phyloP scores from a whole-genome alignment of 805 yeast species.

The Zygosaccharomyces gambellarensis region DNA sequence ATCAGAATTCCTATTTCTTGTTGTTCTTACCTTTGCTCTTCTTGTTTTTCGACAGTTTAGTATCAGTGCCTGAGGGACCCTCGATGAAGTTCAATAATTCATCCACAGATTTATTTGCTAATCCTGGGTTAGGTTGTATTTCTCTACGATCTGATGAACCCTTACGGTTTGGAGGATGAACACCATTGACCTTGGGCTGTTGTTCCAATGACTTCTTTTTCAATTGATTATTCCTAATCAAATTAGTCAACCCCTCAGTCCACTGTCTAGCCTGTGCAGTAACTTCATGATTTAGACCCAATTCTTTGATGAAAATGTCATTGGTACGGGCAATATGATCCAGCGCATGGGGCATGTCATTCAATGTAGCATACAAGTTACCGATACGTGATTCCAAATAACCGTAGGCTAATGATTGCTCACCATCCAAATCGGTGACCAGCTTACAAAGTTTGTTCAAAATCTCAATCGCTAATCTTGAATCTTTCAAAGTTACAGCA shows the following conservation, averaged over 20 bases:
- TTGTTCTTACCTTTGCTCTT: slow-evolving; percentile 21
- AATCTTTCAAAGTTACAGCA: slow-evolving; percentile 53
- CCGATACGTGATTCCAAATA: slow-evolving; percentile 65
- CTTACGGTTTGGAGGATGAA: slow-evolving; percentile 14
- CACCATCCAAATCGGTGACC: slow-evolving; percentile 51
- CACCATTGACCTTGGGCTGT: slow-evolving; percentile 26
- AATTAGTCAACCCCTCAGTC: slow-evolving; percentile 50
- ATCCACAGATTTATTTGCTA: slow-evolving; percentile 63
- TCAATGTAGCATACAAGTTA: slow-evolving; percentile 49
- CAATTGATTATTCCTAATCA: slow-evolving; percentile 28
- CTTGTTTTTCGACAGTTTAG: slow-evolving; percentile 33
- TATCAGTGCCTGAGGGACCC: slow-evolving; percentile 40
- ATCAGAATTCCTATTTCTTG: not conserved
- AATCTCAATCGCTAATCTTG: slow-evolving; percentile 51
- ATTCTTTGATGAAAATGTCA: slow-evolving; percentile 47
- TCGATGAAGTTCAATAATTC: slow-evolving; percentile 69
- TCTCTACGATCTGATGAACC: slow-evolving; percentile 31
- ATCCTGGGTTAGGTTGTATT: slow-evolving; percentile 44
- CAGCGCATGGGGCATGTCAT: slow-evolving; percentile 52
- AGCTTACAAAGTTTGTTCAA: slow-evolving; percentile 50
- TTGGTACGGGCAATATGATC: slow-evolving; percentile 53
- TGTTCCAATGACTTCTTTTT: slow-evolving; percentile 27
- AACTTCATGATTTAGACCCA: slow-evolving; percentile 64
- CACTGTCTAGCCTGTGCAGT: slow-evolving; percentile 67
- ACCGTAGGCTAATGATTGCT: slow-evolving; percentile 56